Base-by-base conservation (phyloP, 768 basidiomycete species). In the Rhizopogon salebrosus region DNA sequence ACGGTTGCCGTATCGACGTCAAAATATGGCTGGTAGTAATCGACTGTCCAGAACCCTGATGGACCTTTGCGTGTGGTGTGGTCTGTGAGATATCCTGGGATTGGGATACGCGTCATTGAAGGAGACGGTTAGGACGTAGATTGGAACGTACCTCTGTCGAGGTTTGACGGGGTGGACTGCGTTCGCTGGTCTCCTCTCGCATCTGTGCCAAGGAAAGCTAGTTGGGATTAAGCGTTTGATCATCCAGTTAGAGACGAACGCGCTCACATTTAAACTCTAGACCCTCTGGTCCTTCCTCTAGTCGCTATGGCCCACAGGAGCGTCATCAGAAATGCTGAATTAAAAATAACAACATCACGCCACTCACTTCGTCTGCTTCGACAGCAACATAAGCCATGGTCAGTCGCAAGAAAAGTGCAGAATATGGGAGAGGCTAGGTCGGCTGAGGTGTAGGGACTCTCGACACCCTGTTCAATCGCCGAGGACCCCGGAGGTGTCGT, bases 11-110 rank as follows among this genome's bases (percentile, higher is more conserved):
- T 92, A 70, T 94, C 92, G 31, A 95, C 80, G 56, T 95, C 92
- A 59, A 95, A 95, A 69, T 89, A 92, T 3, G 80, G 76, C 62
- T 92, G 90, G 64, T 94, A 93, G 66, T 89, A 89, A 54, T 94
- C 91, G 29, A 92, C 60, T 24, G 80, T 82, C 90, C 89, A 92
- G 69, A 89, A 90, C 1, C 80, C 80, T 3, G 77, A 71, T 3
- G 72, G 55, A 13, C 74, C 72, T 62, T 80, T 80, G 8, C 70
- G 63, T 49, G 75, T 67, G 31, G 70, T 64, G 8, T 75, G 73
- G 55, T 89, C 84, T 45, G 79, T 70, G 18, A 86, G 72, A 64
- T 88, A 91, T 16, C 87, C 89, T 89, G 51, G 35, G 26, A 13
- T 52, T 48, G 23, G 23, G 22, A 11, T 48, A 34, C 42, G 14